Percentiles rank a stretch among this genome's conserved stretches.
Evolutionary conservation across 1,284 basidiomycete species (phyloP).

Genomic region (Puccinia hordei): DNA sequence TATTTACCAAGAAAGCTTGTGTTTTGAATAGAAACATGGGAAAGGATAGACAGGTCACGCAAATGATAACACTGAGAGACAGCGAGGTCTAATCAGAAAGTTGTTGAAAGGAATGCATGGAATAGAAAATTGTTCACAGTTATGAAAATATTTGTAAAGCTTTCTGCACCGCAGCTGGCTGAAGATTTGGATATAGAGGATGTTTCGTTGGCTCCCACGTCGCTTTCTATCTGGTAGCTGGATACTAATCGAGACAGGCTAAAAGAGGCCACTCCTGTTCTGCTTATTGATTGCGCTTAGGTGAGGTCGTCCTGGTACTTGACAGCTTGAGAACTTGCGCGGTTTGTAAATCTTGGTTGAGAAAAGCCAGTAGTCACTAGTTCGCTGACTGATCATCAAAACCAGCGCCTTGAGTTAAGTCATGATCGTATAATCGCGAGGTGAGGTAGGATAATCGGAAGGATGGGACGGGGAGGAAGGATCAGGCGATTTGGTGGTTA

Average conservation of each 20-base stretch:
- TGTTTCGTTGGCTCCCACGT: neutral
- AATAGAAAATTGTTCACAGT: neutral
- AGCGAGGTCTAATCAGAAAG: neutral
- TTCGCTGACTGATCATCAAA: too few relatives aligned
- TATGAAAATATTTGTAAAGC: neutral
- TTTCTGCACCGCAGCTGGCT: slow-evolving; percentile 3
- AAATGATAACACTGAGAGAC: neutral
- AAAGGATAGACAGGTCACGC: neutral
- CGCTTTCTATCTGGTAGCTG: too few relatives aligned
- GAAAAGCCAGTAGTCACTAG: too few relatives aligned
- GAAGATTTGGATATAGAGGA: neutral
- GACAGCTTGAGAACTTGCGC: too few relatives aligned
- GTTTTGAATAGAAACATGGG: neutral
- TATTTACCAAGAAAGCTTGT: too few relatives aligned
- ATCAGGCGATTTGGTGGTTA: neutral
- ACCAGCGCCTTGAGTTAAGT: neutral
- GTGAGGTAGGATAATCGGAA: neutral
- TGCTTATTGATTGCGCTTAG: too few relatives aligned
- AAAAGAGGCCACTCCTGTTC: too few relatives aligned
- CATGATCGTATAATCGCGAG: neutral
- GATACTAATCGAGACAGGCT: too few relatives aligned
- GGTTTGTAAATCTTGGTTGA: neutral
- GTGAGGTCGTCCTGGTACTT: too few relatives aligned
- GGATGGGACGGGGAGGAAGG: neutral
- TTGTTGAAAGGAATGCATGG: neutral